Evolutionary conservation across 2,329 filamentous ascomycete genomes (phyloP).

Genomic region (Aaosphaeria pasadenensis): DNA sequence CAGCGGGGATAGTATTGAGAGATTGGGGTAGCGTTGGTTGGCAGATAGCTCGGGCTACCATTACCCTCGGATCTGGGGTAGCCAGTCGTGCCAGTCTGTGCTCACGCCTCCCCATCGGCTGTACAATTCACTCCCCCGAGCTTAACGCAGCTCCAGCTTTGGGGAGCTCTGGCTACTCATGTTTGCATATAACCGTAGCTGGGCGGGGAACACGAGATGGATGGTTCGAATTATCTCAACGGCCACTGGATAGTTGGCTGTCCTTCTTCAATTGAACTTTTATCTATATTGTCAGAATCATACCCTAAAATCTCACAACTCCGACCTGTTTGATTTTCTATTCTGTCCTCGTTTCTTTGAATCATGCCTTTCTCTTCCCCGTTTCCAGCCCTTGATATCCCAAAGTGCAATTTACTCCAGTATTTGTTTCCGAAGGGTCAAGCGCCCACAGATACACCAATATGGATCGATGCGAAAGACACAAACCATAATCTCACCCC

Average conservation of each 20-base stretch:
- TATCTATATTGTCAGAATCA: neutral
- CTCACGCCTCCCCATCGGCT: slow-evolving; percentile 4
- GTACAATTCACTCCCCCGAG: too few species aligned
- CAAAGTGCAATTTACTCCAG: slow-evolving; percentile 42
- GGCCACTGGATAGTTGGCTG: neutral
- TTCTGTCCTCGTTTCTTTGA: neutral
- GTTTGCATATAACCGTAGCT: neutral
- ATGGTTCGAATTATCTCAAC: neutral
- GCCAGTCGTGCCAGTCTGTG: slow-evolving; percentile 11
- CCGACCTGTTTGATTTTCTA: slow-evolving; percentile 1
- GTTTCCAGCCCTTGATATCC: slow-evolving; percentile 43
- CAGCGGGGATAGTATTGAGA: slow-evolving; percentile 7
- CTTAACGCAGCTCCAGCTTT: too few species aligned
- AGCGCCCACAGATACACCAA: slow-evolving; percentile 39
- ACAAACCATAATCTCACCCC: slow-evolving; percentile 44
- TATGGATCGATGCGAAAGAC: slow-evolving; percentile 52
- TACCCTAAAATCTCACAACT: neutral
- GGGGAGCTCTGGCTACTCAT: neutral
- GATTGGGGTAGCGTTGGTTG: slow-evolving; percentile 14
- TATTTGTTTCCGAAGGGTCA: slow-evolving; percentile 30
- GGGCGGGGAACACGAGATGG: neutral
- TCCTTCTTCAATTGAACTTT: neutral
- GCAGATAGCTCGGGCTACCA: slow-evolving; percentile 14
- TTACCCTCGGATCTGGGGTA: slow-evolving; percentile 20
- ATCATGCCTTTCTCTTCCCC: slow-evolving; percentile 44